These are phyloP conservation scores for Solanum chacoense DNA, from an alignment of 305 asterid species.

Conservation along the genomic window DNA sequence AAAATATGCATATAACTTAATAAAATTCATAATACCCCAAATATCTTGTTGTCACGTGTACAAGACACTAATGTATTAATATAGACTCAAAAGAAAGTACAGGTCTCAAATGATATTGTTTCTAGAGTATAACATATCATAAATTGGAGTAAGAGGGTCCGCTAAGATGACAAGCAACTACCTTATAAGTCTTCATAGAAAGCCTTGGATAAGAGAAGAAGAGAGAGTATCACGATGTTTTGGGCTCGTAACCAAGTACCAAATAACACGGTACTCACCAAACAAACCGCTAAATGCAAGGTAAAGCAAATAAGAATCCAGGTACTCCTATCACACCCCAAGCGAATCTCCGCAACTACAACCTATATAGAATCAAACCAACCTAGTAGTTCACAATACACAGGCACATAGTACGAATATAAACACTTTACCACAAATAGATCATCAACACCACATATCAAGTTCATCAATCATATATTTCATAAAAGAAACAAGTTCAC, in stretches of 20 bases:
- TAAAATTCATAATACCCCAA: not conserved
- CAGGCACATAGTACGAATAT: not conserved
- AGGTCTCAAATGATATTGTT: not conserved
- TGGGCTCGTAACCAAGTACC: not conserved
- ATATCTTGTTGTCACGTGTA: not conserved
- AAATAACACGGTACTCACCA: not conserved
- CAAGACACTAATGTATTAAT: not conserved
- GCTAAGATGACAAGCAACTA: not conserved
- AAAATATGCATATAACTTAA: not conserved
- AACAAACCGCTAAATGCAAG: not conserved
- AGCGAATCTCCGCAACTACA: not conserved
- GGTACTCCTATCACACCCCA: not conserved
- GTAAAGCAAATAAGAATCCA: not conserved
- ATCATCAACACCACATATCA: not conserved
- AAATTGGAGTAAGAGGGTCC: not conserved
- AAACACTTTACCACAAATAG: not conserved
- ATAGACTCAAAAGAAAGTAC: not conserved
- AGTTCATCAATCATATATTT: not conserved
- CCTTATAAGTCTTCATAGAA: not conserved
- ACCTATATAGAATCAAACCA: not conserved
- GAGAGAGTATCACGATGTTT: not conserved
- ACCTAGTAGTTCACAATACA: not conserved
- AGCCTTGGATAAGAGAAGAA: not conserved
- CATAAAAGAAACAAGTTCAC: not conserved
- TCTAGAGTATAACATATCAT: not conserved